Evolutionary conservation across 169 alveolate species (phyloP), one percentile per base, ranked within the genome.

Genomic region (Cryptosporidium sp.): DNA sequence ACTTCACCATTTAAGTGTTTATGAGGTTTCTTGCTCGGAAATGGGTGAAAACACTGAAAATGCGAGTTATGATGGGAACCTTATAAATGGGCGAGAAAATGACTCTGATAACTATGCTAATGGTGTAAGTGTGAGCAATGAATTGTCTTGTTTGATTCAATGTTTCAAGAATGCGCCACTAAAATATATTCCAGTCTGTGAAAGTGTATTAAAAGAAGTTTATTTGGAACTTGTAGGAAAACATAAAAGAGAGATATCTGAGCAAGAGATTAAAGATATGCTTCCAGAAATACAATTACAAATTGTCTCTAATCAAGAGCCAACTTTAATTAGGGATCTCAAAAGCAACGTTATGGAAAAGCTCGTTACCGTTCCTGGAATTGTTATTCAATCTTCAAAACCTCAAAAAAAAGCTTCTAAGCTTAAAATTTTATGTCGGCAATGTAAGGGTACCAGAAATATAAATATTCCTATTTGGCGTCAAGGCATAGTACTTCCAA

Each of bases 361-460:
- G 84, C 92, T 97, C 85, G 97, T 98, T 1, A 97, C 95, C 6
- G 97, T 98, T 39, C 98, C 98, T 43, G 99, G 99, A 1, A 97
- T 98, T 55, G 95, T 98, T 16, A 97, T 97, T 67, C 97, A 97
- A 85, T 97, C 99, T n/a, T 93, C 97, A 55, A 95, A 95, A 87
- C 97, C 98, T 43, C 93, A 93, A 70, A 97, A 96, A 51, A 97
- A 97, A 86, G 95, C 95, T 65, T 85, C 93, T 68, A 86, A 84
- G 69, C 91, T 94, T 21, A 89, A 91, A 21, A 86, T 96, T 29
- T 95, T 95, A 91, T 98, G 99, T 92, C 91, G 97, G 35, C 95
- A 94, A 86, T 98, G 99, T 92, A 97, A 96, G 43, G 97, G 96
- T 86, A 84, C 92, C 84, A 95, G 96, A 96, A 80, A 85, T 35